Base-by-base conservation (phyloP, 805 yeast genomes). In the Lipomyces starkeyi region DNA sequence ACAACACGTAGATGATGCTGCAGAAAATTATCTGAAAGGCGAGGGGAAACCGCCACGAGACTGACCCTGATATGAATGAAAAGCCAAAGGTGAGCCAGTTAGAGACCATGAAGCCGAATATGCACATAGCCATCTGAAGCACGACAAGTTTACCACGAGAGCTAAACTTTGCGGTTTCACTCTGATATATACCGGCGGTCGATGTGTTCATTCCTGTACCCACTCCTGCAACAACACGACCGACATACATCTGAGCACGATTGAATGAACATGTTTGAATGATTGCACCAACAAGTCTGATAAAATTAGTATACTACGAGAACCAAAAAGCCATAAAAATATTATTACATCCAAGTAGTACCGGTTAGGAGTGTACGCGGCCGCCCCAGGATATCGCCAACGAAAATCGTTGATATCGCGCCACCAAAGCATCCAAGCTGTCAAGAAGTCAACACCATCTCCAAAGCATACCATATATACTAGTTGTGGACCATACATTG, bases 171-270 rank as follows among this genome's bases (percentile, higher is more conserved):
- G 87, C 84, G 79, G 87, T 84, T 78, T 91, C 97, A 1, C 93
- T 84, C 77, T 89, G 94, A 86, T 91, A 90, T 69, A 89, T 88
- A 13, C 96, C 95, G 65, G 90, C 88, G 37, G 93, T 88, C 20
- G 93, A 87, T 17, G 94, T 88, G 77, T 86, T 86, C 76, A 89
- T 78, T 71, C 95, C 95, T 68, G 88, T 89, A 74, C 95, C 96
- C 56, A 89, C 73, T 73, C 96, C 93, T 22, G 91, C 86, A 47
- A 87, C 76, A 59, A 88, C 87, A 82, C 97, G 85, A 29, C 91
- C 94, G 69, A 89, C 79, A 65, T 91, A 87, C 68, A 91, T 87
- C 76, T 90, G 94, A 55, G 91, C 93, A 66, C 87, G 79, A 77
- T 84, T 76, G 73, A 81, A 74, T 1, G 79, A 55, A 3, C 80